phyloP scores from a whole-genome alignment of 345 rosid species.

The Trapa bicornis region DNA sequence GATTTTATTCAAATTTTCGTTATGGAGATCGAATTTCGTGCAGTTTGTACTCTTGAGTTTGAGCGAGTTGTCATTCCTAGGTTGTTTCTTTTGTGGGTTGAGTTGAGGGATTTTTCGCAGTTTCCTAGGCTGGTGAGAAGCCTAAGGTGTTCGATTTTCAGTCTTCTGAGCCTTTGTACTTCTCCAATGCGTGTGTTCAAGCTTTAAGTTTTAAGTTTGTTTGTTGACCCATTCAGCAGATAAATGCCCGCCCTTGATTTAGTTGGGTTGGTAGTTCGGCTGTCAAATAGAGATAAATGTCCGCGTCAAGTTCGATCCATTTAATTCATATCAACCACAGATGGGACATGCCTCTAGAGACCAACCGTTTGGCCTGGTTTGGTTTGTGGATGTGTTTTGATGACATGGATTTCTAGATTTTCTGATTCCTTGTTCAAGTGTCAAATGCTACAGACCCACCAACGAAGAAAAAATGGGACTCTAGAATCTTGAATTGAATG shows the following conservation, averaged over 20 bases:
- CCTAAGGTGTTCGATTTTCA: background rate
- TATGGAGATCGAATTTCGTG: background rate
- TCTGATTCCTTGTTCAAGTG: background rate
- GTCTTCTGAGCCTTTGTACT: background rate
- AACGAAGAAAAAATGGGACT: background rate
- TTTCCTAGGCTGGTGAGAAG: too few relatives aligned
- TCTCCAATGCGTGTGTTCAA: background rate
- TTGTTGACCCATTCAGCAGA: too few relatives aligned
- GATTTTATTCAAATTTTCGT: background rate
- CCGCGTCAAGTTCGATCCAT: background rate
- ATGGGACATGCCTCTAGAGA: background rate
- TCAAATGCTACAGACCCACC: background rate
- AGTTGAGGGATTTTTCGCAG: background rate
- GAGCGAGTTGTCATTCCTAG: background rate
- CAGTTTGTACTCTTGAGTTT: too few relatives aligned
- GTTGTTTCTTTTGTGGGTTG: too few relatives aligned
- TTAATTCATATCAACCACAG: background rate
- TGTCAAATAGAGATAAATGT: background rate
- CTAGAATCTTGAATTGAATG: background rate
- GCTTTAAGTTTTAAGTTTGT: background rate
- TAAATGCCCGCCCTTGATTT: background rate
- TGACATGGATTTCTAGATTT: background rate
- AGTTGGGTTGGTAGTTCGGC: background rate
- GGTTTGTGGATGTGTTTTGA: background rate
- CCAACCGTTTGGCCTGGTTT: background rate